A percentile compares a stretch with the other conserved stretches of the same genome.
Evolutionary conservation across 169 alveolate species (phyloP).

Genomic region (Eimeria praecox): DNA sequence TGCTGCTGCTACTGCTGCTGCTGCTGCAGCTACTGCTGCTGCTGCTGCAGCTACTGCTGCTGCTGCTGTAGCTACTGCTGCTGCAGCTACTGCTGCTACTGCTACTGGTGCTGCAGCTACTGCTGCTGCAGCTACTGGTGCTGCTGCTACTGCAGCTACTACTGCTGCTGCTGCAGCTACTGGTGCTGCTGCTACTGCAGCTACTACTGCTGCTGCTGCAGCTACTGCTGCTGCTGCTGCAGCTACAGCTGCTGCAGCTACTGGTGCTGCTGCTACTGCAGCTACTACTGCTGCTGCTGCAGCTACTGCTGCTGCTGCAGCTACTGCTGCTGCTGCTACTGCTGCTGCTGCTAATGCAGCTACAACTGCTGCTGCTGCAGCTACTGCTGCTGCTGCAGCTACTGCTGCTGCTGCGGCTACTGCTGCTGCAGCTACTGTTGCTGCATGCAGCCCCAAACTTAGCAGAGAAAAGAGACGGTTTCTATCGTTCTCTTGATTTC

Average conservation of each 20-base stretch:
- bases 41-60: background rate
- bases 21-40: background rate
- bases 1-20: background rate
- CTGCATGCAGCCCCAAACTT: no score
- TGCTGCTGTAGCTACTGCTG: background rate
- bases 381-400: background rate
- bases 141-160: no score
- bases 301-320: background rate
- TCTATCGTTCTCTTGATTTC: no score
- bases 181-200: slow-evolving; percentile 2
- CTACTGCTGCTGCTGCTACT: background rate
- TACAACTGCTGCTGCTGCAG: background rate
- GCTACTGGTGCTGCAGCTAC: background rate
- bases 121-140: no score
- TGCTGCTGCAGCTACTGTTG: background rate
- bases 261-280: background rate
- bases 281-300: background rate
- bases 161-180: no score
- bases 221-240: background rate
- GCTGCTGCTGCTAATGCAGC: background rate
- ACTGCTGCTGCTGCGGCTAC: background rate
- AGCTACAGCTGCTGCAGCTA: no score
- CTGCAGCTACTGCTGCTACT: background rate
- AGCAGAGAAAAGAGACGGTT: no score
- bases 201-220: background rate